These are phyloP conservation scores for Ananas comosus DNA, from an alignment of 176 grass and related monocot species.

Conservation along the genomic window DNA sequence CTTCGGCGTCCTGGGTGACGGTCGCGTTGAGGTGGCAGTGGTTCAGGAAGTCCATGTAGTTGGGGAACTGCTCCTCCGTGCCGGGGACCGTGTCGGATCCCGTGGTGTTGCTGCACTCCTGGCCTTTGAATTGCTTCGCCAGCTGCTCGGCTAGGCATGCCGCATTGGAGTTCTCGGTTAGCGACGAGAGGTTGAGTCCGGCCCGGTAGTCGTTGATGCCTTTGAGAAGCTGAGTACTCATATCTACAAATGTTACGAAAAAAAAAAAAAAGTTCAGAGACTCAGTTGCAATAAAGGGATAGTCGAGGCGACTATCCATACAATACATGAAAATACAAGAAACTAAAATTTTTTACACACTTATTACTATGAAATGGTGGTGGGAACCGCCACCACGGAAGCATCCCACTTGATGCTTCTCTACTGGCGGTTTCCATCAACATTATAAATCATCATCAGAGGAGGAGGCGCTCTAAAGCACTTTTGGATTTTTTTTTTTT, in stretches of 20 bases:
- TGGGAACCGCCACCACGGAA: too few species aligned
- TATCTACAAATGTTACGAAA: constrained; percentile 25
- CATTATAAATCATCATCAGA: too few species aligned
- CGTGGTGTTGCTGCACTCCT: constrained; percentile 76
- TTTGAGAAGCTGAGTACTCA: constrained; percentile 53
- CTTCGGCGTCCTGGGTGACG: constrained; percentile 53
- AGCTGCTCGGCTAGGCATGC: constrained; percentile 78
- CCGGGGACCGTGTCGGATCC: constrained; percentile 81
- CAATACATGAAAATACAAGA: too few species aligned
- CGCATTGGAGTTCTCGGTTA: constrained; percentile 66
- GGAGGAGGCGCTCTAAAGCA: too few species aligned
- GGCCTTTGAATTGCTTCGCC: constrained; percentile 60
- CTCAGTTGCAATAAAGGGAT: background rate
- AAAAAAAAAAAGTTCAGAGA: background rate
- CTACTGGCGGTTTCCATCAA: too few species aligned
- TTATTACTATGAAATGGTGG: too few species aligned
- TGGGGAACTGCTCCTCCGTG: constrained; percentile 73
- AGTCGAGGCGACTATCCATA: background rate
- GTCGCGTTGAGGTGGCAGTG: constrained; percentile 76
- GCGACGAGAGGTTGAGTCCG: constrained; percentile 54
- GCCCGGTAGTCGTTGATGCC: constrained; percentile 81
- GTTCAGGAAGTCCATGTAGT: constrained; percentile 54
- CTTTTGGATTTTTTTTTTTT: too few species aligned
- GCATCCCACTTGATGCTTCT: too few species aligned
- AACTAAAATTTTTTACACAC: too few species aligned